Base-by-base conservation (phyloP, 75 land plant species). In the Cupressus sempervirens region DNA sequence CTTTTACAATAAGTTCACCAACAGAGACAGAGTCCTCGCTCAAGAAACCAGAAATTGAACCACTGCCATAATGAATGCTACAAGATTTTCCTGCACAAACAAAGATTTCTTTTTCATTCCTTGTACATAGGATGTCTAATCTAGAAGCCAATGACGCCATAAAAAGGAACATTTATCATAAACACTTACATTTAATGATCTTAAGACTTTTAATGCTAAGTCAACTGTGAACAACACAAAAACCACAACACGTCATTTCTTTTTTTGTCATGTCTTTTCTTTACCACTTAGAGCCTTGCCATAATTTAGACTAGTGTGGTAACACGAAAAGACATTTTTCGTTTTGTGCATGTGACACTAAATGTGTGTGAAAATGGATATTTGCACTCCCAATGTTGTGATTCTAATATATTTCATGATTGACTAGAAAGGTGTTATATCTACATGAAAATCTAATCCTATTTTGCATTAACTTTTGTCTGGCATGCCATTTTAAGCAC, bases 11-110 rank as follows among this genome's bases (percentile, higher is more conserved):
- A 86, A 96, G 82, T 45, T 93, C 91, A 23, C 97, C 97, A 68
- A 93, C 89, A 84, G 86, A 83, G 23, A 96, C 95, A 88, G 83
- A 84, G 76, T 96, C 97, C 74, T 91, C 87, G 79, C 96, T 93
- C 52, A 92, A 91, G 84, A 92, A 89, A 34, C 96, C 98, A 84
- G 91, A 91, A 65, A 96, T 91, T 3, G 93, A 84, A 54, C 98
- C 98, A 86, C 92, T 83, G 9, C 95, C 97, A 90, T 96, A 96
- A 53, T 91, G 90, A 62, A 96, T 96, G 83, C 82, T 54, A 83
- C 86, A 85, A 7, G 93, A 65, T 45, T 88, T 96, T 23, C 98
- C 98, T 96, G 90, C 35, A 56, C 82, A 86, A 48, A 46, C 41
- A 38, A 20, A 32, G 80, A 87, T 45, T n/a, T 26, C 48, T 4